phyloP scores from a whole-genome alignment of 768 basidiomycete genomes.

The Lactarius quietus region DNA sequence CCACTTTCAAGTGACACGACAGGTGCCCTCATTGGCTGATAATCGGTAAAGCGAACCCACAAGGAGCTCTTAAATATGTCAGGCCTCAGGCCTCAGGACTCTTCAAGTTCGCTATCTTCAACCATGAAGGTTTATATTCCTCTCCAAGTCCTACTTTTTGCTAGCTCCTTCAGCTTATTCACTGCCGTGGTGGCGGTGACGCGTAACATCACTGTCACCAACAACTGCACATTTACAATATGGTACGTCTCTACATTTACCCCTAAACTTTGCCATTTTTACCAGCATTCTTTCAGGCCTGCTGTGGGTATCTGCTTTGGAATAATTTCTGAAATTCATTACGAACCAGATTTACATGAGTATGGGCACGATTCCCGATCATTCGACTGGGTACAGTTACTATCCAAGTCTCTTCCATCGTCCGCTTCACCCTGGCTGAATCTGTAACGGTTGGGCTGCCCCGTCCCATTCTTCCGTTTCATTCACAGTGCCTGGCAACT shows the following conservation, averaged over 20 bases:
- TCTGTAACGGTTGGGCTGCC: conserved; percentile 32
- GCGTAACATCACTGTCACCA: conserved; percentile 41
- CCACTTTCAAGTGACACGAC: too few relatives aligned
- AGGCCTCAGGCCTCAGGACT: too few relatives aligned
- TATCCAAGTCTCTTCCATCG: neutral
- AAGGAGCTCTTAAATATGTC: too few relatives aligned
- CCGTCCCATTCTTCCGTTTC: conserved; percentile 29
- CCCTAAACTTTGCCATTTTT: neutral
- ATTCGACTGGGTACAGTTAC: conserved; percentile 31
- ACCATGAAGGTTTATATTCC: neutral
- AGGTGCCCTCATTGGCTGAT: too few relatives aligned
- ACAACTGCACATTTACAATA: conserved; percentile 42
- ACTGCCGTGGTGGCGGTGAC: conserved; percentile 14
- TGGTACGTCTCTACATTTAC: conserved; percentile 32
- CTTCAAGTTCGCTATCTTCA: neutral
- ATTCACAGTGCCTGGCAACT: conserved; percentile 39
- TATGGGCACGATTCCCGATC: conserved; percentile 33
- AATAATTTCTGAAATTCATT: neutral
- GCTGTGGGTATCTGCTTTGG: conserved; percentile 28
- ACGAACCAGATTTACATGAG: conserved; percentile 34
- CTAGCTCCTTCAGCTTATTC: too few relatives aligned
- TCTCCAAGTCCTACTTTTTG: conserved; percentile 7
- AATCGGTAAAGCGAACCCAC: too few relatives aligned
- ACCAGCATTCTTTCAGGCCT: conserved; percentile 27
- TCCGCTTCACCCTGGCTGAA: neutral